Evolutionary conservation across 768 basidiomycete genomes (phyloP), one percentile per base, ranked within the genome.

Genomic region (Lactarius trivialis): DNA sequence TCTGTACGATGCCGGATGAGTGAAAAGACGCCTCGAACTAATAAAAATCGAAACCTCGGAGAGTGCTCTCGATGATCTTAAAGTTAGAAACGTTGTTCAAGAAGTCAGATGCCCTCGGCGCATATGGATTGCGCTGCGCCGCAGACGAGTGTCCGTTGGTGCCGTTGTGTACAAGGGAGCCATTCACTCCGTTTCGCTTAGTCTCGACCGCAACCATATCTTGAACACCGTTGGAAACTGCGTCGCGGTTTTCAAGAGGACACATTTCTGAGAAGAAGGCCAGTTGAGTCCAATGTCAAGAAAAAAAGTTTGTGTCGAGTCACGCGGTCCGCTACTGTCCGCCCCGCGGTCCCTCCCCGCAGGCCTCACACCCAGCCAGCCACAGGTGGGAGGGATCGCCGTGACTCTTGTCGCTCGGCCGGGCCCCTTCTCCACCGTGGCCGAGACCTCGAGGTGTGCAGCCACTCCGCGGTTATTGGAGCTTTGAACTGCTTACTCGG

Each of bases 11-110:
- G 11, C 14, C 2, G 15, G n/a, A 33, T 70, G 21, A 63, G 48
- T 51, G 26, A 48, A 58, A 33, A 50, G 49, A 49, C 3, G 61
- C n/a, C 54, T 33, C n/a, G 36, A 24, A 49, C 28, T 17, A 32
- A 30, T 36, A 77, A 83, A 52, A 34, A 7, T 2, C 41, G 57
- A 45, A 19, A 93, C 94, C 93, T 84, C 96, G 80, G 61, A 98
- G 83, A 4, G 96, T 98, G 69, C 91, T 93, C 77, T 98, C 94
- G 71, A 98, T 98, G 76, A 97, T 98, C 75, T 86, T 91, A 77
- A 93, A 94, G 78, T 93, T 93, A 51, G 86, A 92, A 70, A 92
- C 76, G 73, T 97, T 97, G 73, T 88, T 94, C 66, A 96, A 77
- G 74, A 95, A 95, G 74, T 96, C 93, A 24, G 90, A 84, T 17